phyloP scores from a whole-genome alignment of 1,284 basidiomycete species.

The Inonotus hispidus region DNA sequence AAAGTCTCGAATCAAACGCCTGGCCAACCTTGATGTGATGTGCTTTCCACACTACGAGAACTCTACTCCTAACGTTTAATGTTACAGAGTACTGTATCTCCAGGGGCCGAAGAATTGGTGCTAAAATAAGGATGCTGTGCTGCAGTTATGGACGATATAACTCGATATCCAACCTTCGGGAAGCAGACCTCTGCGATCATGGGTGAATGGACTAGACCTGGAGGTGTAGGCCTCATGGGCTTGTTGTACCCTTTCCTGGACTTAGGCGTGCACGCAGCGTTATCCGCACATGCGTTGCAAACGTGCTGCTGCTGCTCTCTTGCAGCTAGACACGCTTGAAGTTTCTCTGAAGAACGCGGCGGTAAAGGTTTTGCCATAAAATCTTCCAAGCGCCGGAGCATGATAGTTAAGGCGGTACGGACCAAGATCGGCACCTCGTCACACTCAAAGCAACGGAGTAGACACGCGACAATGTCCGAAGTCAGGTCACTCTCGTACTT shows the following conservation, averaged over 20 bases:
- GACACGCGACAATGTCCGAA: neutral
- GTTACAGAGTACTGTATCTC: neutral
- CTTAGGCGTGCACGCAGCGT: neutral
- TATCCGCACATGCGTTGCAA: slow-evolving; percentile 2
- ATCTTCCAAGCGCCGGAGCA: neutral
- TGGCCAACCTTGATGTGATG: neutral
- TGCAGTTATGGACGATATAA: neutral
- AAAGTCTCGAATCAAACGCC: neutral
- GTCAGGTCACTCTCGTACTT: neutral
- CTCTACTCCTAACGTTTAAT: neutral
- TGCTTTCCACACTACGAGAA: neutral
- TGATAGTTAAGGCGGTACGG: neutral
- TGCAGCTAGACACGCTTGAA: neutral
- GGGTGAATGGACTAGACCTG: neutral
- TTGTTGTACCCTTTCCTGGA: neutral
- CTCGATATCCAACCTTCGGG: neutral
- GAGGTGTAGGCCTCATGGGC: neutral
- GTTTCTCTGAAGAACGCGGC: neutral
- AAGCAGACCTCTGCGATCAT: neutral
- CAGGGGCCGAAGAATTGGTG: neutral
- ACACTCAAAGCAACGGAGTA: neutral
- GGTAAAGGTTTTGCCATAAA: neutral
- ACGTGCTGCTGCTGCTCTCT: slow-evolving; percentile 1
- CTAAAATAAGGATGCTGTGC: neutral
- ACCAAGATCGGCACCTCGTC: neutral